A percentile compares a stretch with the other conserved stretches of the same genome.
Evolutionary conservation across 2,329 filamentous ascomycete species (phyloP).

Genomic region (Ceratocystis huliohia): DNA sequence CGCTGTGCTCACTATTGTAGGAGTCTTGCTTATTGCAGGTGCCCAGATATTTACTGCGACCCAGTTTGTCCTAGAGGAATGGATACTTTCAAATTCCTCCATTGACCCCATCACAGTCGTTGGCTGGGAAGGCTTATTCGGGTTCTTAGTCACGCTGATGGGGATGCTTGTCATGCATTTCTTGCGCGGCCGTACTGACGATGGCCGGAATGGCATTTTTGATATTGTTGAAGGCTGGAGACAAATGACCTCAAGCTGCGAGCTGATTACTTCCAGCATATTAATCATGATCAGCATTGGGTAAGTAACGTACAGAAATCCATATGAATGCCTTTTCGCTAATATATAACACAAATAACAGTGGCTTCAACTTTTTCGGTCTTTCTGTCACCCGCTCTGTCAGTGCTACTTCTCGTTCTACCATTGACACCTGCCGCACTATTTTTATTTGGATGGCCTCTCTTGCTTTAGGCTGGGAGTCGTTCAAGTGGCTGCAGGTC

Average conservation of each 20-base stretch:
- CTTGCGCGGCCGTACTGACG: slow-evolving; percentile 58
- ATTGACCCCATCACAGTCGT: slow-evolving; percentile 80
- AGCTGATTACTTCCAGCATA: slow-evolving; percentile 64
- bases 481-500: slow-evolving; percentile 95
- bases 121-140: slow-evolving; percentile 92
- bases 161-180: slow-evolving; percentile 73
- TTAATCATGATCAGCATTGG: slow-evolving; percentile 97
- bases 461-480: slow-evolving; percentile 86
- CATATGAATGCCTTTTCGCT: slow-evolving; percentile 19
- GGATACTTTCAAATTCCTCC: slow-evolving; percentile 55
- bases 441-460: slow-evolving; percentile 98
- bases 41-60: slow-evolving; percentile 95
- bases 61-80: slow-evolving; percentile 93
- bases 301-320: slow-evolving; percentile 35
- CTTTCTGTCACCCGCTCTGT: slow-evolving; percentile 81
- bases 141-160: slow-evolving; percentile 64
- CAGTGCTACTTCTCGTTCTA: slow-evolving; percentile 84
- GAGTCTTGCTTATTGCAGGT: slow-evolving; percentile 78
- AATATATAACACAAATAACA: slow-evolving; percentile 29
- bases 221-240: slow-evolving; percentile 77
- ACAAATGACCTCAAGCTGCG: slow-evolving; percentile 59
- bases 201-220: slow-evolving; percentile 71
- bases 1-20: slow-evolving; percentile 54
- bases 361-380: slow-evolving; percentile 97
- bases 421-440: slow-evolving; percentile 93